phyloP scores from a whole-genome alignment of 495 filamentous ascomycete genomes.

The Cercophora newfieldiana region DNA sequence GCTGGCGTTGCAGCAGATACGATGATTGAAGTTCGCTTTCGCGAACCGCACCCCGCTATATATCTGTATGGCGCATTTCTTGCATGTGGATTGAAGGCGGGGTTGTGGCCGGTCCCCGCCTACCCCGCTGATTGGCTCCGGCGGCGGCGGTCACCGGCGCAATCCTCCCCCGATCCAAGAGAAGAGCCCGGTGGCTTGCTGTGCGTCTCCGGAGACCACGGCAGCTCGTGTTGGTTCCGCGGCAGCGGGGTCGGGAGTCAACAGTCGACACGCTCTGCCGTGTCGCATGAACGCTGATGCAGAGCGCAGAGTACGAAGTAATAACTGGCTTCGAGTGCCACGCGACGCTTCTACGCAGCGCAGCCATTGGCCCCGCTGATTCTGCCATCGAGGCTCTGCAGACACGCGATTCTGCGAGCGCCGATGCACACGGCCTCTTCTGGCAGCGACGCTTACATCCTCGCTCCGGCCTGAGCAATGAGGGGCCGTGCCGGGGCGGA shows the following conservation, averaged over 20 bases:
- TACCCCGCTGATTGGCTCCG: not conserved
- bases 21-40: not conserved
- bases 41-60: constrained; percentile 8
- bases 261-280: not conserved
- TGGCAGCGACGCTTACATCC: not conserved
- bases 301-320: not conserved
- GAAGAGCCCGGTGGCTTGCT: not conserved
- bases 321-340: not conserved
- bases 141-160: not conserved
- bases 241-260: not conserved
- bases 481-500: constrained; percentile 1
- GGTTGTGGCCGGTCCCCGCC: not conserved
- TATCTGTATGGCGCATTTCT: not conserved
- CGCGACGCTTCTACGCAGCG: not conserved
- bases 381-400: not conserved
- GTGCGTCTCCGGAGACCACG: not conserved
- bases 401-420: constrained; percentile 1
- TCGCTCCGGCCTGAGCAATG: not conserved
- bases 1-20: not conserved
- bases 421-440: constrained; percentile 1
- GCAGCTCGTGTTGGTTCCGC: not conserved
- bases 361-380: not conserved
- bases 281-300: not conserved
- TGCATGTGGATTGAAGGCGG: not conserved
- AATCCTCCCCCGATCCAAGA: not conserved